Conservation (phyloP, 2,329 filamentous ascomycete genomes). For the Aphanoascus verrucosus region DNA sequence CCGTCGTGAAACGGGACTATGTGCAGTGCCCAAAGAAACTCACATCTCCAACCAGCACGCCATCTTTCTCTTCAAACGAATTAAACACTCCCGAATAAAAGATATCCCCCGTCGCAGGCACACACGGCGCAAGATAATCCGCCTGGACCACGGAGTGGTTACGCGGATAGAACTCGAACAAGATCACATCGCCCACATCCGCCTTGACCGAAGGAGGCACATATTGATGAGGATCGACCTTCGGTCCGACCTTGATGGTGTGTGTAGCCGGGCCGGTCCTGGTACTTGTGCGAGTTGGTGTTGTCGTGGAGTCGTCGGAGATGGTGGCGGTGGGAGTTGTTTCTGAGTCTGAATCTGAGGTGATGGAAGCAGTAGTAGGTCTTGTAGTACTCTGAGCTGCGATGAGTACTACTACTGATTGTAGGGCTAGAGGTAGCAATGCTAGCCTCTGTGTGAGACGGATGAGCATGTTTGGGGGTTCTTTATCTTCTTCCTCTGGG, state of each 20-base stretch:
- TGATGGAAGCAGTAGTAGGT: neutral
- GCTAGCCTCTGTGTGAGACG: neutral
- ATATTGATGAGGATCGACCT: conserved; percentile 26
- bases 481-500: neutral
- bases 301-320: neutral
- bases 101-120: conserved; percentile 38
- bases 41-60: conserved; percentile 30
- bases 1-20: conserved; percentile 47
- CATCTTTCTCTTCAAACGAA: conserved; percentile 39
- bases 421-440: conserved; percentile 2
- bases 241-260: conserved; percentile 27
- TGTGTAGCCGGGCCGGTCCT: conserved; percentile 19
- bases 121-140: conserved; percentile 50
- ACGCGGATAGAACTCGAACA: conserved; percentile 52
- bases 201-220: conserved; percentile 24
- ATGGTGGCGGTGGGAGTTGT: neutral
- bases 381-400: neutral
- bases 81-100: conserved; percentile 30
- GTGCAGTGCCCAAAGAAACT: conserved; percentile 7
- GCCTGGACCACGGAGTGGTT: conserved; percentile 56
- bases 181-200: conserved; percentile 26
- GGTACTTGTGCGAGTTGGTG: neutral
- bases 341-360: neutral
- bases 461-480: neutral
- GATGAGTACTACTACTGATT: neutral